These are phyloP conservation scores for Ilex aquifolium DNA, from an alignment of 257 asterid species.

Conservation along the genomic window DNA sequence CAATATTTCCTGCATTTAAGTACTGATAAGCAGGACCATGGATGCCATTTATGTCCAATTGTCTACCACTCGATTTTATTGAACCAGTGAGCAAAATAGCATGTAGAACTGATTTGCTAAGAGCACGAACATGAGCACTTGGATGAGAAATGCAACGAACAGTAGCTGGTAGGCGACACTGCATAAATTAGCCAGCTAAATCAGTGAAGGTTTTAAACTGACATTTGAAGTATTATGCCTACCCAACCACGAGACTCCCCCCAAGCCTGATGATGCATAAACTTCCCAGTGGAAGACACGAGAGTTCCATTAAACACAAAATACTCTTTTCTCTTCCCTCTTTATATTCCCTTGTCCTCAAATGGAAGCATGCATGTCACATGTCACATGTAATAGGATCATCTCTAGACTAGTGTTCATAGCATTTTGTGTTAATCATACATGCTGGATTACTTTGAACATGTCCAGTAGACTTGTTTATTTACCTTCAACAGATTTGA, in stretches of 20 bases:
- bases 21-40: conserved; percentile 45
- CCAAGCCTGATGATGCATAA: too few species aligned
- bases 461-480: not conserved
- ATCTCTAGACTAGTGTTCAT: too few species aligned
- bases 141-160: conserved; percentile 89
- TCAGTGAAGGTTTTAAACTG: conserved; percentile 4
- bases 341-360: not conserved
- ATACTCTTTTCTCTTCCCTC: not conserved
- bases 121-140: conserved; percentile 97
- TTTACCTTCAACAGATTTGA: conserved; percentile 78
- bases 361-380: not conserved
- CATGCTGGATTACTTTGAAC: too few species aligned
- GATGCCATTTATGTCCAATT: conserved; percentile 28
- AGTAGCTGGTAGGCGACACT: conserved; percentile 95
- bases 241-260: too few species aligned
- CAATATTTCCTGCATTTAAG: conserved; percentile 37
- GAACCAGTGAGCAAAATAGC: conserved; percentile 64
- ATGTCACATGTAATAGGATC: too few species aligned
- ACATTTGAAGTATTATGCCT: not conserved
- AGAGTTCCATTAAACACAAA: not conserved
- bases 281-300: not conserved
- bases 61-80: conserved; percentile 34
- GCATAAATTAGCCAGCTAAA: conserved; percentile 17
- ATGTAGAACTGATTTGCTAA: conserved; percentile 88
- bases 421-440: too few species aligned